phyloP scores from a whole-genome alignment of 2,329 filamentous ascomycete species.

The Clarireedia hainanense region DNA sequence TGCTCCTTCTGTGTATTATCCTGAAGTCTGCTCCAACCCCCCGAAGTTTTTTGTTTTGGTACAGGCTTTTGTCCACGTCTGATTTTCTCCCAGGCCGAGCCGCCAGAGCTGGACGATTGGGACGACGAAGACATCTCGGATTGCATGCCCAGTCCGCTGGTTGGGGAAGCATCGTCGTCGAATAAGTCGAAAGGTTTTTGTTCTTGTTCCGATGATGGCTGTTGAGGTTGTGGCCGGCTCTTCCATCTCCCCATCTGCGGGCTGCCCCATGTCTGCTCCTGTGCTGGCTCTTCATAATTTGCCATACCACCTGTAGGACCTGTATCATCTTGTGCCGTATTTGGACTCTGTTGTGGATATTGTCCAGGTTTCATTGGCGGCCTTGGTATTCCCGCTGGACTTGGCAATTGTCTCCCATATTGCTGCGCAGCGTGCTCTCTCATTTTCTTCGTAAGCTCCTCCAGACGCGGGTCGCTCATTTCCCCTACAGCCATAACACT shows the following conservation, averaged over 20 bases:
- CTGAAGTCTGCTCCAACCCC: slow-evolving; percentile 13
- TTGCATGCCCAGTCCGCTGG: slow-evolving; percentile 16
- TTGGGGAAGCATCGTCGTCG: slow-evolving; percentile 27
- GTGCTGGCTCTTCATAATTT: slow-evolving; percentile 12
- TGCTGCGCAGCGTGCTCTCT: slow-evolving; percentile 5
- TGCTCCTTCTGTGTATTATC: slow-evolving; percentile 7
- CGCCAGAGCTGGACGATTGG: slow-evolving; percentile 3
- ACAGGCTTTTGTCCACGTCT: slow-evolving; percentile 17
- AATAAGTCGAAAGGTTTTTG: slow-evolving; percentile 21
- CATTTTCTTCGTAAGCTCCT: slow-evolving; percentile 13
- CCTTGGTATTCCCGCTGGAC: neutral
- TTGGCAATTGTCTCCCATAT: slow-evolving; percentile 1
- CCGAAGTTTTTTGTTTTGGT: slow-evolving; percentile 5
- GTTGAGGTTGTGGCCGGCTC: neutral
- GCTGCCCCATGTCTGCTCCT: neutral
- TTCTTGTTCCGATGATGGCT: slow-evolving; percentile 6
- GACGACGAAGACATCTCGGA: slow-evolving; percentile 11
- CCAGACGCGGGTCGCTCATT: slow-evolving; percentile 23
- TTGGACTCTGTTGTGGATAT: slow-evolving; percentile 10
- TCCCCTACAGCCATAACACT: slow-evolving; percentile 21
- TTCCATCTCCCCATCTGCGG: neutral
- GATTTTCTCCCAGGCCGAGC: slow-evolving; percentile 29
- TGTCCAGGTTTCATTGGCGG: slow-evolving; percentile 3
- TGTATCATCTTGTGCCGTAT: slow-evolving; percentile 16
- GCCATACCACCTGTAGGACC: slow-evolving; percentile 22